These are phyloP conservation scores for Alloascoidea africana DNA, from an alignment of 805 yeast species.

Conservation along the genomic window DNA sequence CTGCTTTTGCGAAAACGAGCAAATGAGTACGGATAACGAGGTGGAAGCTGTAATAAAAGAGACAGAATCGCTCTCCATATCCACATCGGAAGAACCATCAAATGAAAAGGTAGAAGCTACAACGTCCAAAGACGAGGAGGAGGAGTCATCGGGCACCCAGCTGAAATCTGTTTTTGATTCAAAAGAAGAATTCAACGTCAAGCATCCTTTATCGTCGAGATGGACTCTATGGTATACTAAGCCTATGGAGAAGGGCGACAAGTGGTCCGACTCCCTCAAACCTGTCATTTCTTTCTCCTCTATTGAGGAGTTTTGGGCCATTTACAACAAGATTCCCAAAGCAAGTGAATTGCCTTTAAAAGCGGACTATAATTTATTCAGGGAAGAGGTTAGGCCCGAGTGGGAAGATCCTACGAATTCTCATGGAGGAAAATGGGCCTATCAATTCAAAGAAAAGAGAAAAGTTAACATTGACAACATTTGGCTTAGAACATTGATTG, in stretches of 20 bases:
- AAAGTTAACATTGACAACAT: conserved; percentile 61
- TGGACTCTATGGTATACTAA: conserved; percentile 98
- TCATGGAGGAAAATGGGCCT: conserved; percentile 49
- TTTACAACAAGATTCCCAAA: conserved; percentile 66
- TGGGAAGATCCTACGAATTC: conserved; percentile 75
- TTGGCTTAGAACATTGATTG: conserved; percentile 80
- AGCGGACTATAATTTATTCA: conserved; percentile 75
- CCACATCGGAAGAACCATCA: no score
- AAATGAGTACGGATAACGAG: no score
- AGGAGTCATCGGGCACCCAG: no score
- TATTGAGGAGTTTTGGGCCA: conserved; percentile 86
- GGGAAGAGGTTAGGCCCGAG: conserved; percentile 76
- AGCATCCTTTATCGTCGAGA: conserved; percentile 78
- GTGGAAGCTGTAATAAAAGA: no score
- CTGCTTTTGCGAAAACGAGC: no score
- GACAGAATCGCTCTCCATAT: no score
- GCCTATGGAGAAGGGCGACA: conserved; percentile 57
- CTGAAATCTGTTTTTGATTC: no score
- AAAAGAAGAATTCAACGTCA: conserved; percentile 56
- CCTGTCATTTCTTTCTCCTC: conserved; percentile 31
- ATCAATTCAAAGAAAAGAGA: background rate
- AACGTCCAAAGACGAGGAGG: conserved; percentile 11
- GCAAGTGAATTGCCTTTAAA: conserved; percentile 68
- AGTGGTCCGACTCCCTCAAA: conserved; percentile 86
- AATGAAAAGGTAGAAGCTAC: background rate